These are phyloP conservation scores for Triglochin maritima DNA, from an alignment of 106 monocot species.

Conservation along the genomic window DNA sequence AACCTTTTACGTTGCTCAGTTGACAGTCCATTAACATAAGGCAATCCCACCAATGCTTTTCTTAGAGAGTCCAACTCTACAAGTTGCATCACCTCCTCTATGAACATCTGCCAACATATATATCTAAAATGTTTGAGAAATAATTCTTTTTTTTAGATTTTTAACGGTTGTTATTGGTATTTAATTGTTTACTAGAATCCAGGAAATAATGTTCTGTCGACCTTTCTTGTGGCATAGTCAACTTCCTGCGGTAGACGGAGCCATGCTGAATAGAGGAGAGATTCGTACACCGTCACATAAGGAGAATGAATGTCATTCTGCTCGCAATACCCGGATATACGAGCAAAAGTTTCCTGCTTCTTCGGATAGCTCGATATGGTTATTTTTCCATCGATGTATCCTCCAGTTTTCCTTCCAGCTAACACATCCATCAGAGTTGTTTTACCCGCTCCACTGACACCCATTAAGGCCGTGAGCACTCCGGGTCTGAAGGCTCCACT, in stretches of 20 bases:
- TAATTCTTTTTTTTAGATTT: too few relatives aligned
- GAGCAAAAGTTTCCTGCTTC: conserved; percentile 77
- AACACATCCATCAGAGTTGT: conserved; percentile 81
- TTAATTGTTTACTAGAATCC: too few relatives aligned
- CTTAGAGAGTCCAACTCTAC: conserved; percentile 31
- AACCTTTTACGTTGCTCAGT: conserved; percentile 42
- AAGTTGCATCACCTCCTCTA: conserved; percentile 42
- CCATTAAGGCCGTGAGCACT: conserved; percentile 75
- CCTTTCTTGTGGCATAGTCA: conserved; percentile 41
- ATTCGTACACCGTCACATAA: conserved; percentile 60
- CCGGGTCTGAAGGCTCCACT: conserved; percentile 74
- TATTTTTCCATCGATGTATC: conserved; percentile 63
- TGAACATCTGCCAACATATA: conserved; percentile 20
- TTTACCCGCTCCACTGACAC: conserved; percentile 80
- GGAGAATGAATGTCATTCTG: conserved; percentile 83
- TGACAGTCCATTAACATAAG: conserved; percentile 36
- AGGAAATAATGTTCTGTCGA: not conserved
- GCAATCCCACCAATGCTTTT: conserved; percentile 30
- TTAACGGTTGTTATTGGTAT: too few relatives aligned
- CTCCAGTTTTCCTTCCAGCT: conserved; percentile 74
- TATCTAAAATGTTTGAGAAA: too few relatives aligned
- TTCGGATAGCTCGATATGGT: conserved; percentile 61
- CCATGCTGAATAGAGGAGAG: conserved; percentile 62
- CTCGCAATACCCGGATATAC: conserved; percentile 74
- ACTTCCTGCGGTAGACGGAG: conserved; percentile 54